Conservation (phyloP, 768 basidiomycete species). For the Calocybe gangraenosa region DNA sequence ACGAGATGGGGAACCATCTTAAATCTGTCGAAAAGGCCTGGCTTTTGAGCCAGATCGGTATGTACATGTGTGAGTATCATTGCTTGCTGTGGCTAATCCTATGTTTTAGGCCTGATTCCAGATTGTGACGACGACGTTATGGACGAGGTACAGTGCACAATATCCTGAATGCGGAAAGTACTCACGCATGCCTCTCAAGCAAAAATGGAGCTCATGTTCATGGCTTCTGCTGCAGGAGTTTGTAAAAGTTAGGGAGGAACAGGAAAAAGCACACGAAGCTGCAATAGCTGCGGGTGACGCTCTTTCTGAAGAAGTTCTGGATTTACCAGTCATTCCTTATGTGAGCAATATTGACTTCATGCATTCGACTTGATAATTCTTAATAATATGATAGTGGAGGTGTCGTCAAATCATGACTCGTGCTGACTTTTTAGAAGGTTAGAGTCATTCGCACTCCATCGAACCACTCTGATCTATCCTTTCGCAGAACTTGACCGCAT, state of each 20-base stretch:
- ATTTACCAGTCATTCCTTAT: slow-evolving; percentile 62
- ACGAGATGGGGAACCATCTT: slow-evolving; percentile 59
- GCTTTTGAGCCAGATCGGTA: slow-evolving; percentile 74
- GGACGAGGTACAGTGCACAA: slow-evolving; percentile 63
- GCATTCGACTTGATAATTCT: slow-evolving; percentile 6
- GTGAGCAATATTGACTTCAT: slow-evolving; percentile 35
- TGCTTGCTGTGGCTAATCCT: not conserved
- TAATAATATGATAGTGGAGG: too few relatives aligned
- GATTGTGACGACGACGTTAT: slow-evolving; percentile 85
- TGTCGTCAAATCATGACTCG: slow-evolving; percentile 83
- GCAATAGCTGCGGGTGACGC: slow-evolving; percentile 30
- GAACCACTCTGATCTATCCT: not conserved
- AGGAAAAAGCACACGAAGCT: slow-evolving; percentile 39
- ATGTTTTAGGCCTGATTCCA: slow-evolving; percentile 51
- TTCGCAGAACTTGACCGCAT: slow-evolving; percentile 57
- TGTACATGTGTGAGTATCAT: slow-evolving; percentile 4
- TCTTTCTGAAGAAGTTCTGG: slow-evolving; percentile 36
- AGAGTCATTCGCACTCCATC: slow-evolving; percentile 13
- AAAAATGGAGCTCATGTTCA: slow-evolving; percentile 81
- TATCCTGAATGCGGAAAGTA: not conserved
- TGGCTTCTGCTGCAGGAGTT: slow-evolving; percentile 77
- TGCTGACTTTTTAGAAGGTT: slow-evolving; percentile 77
- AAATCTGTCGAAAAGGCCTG: slow-evolving; percentile 74
- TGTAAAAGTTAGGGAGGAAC: slow-evolving; percentile 53
- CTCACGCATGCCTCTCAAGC: slow-evolving; percentile 29